phyloP scores from a whole-genome alignment of 768 basidiomycete species.

The Cyclocybe cylindracea region DNA sequence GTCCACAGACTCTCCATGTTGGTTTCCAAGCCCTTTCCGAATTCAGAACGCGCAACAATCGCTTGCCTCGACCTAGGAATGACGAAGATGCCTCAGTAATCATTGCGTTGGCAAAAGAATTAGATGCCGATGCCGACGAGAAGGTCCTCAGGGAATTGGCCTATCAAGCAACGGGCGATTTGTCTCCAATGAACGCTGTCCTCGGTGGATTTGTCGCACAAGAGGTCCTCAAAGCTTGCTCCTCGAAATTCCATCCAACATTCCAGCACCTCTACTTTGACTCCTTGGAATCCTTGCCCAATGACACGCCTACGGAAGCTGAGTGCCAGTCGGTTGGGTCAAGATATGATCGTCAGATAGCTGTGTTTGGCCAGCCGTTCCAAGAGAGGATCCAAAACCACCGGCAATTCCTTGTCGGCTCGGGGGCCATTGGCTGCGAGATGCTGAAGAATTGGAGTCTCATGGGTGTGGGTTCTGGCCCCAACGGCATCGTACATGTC shows the following conservation, averaged over 20 bases:
- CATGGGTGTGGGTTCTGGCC: conserved; percentile 90
- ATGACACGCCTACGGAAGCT: conserved; percentile 69
- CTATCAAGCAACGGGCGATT: conserved; percentile 89
- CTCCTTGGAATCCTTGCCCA: conserved; percentile 91
- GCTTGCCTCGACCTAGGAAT: conserved; percentile 83
- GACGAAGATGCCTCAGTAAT: conserved; percentile 73
- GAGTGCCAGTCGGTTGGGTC: conserved; percentile 82
- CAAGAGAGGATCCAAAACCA: conserved; percentile 89
- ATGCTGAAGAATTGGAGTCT: conserved; percentile 99
- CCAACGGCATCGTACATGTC: conserved; percentile 81
- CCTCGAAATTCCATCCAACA: conserved; percentile 98
- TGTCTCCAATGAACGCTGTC: conserved; percentile 90
- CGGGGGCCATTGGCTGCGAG: conserved; percentile 99
- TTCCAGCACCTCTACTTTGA: conserved; percentile 96
- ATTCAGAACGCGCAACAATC: conserved; percentile 63
- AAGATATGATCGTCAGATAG: conserved; percentile 93
- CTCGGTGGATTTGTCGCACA: conserved; percentile 98
- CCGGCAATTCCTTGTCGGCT: conserved; percentile 94
- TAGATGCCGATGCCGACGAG: conserved; percentile 77
- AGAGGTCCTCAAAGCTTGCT: conserved; percentile 95
- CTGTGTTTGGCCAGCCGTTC: conserved; percentile 92
- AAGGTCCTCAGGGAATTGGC: conserved; percentile 82
- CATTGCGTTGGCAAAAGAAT: conserved; percentile 75
- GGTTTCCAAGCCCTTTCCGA: conserved; percentile 93
- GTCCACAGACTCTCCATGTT: conserved; percentile 85